A percentile compares a stretch with the other conserved stretches of the same genome.
Conservation (phyloP, 768 basidiomycete genomes). For the Amanita inopinata region DNA sequence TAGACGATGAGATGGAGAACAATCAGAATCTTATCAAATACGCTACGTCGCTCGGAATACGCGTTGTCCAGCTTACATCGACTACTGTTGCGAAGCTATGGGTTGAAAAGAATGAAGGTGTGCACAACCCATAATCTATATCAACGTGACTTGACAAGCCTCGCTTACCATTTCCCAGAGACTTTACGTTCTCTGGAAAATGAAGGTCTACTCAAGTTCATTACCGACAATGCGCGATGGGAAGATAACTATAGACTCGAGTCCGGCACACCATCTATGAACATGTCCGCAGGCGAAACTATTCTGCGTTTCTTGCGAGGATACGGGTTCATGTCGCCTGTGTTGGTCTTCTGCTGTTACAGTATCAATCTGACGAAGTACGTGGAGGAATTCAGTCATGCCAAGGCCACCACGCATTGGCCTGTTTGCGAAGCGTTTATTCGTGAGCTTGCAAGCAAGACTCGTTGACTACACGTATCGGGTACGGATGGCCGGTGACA, state of each 20-base stretch:
- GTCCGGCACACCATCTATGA: conserved; percentile 9
- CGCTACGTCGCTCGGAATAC: conserved; percentile 14
- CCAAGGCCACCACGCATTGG: conserved; percentile 16
- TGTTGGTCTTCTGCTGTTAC: conserved; percentile 15
- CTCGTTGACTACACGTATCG: too few species aligned
- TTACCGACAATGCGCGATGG: conserved; percentile 21
- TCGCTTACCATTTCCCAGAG: conserved; percentile 12
- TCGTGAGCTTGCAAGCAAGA: not conserved
- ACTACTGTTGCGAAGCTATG: conserved; percentile 20
- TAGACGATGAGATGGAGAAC: conserved; percentile 18
- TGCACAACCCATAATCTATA: not conserved
- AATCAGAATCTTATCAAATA: conserved; percentile 9
- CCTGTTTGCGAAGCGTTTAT: not conserved
- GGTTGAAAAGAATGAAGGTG: conserved; percentile 20
- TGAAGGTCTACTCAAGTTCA: conserved; percentile 16
- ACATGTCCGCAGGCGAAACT: conserved; percentile 18
- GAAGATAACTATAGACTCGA: conserved; percentile 6
- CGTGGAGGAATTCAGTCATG: conserved; percentile 13
- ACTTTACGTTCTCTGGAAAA: conserved; percentile 17
- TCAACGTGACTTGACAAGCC: not conserved
- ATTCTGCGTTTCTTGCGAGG: conserved; percentile 19
- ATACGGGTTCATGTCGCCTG: conserved; percentile 13
- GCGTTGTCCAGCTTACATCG: conserved; percentile 18
- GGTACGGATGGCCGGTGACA: too few species aligned
- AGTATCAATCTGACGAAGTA: conserved; percentile 15